Base-by-base conservation (phyloP, 2,329 filamentous ascomycete species). In the Trichoderma koningiopsis region DNA sequence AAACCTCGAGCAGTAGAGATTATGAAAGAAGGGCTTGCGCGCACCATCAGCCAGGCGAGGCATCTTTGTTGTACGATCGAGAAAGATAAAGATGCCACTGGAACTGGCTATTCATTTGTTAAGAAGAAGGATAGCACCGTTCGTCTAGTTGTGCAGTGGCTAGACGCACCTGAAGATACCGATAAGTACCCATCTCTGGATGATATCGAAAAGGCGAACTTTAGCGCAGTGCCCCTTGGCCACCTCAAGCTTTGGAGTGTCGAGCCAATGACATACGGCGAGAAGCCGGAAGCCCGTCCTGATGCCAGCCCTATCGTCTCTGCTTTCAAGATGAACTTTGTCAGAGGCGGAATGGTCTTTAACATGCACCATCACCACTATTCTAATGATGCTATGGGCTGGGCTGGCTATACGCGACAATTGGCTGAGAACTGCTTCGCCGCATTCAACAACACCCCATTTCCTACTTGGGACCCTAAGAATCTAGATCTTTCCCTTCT, bases 371-470 rank as follows among this genome's bases (percentile, higher is more conserved):
- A 47, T 7, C 67, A 68, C 2, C 59, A 68, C 58, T 68, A 63
- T 49, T 43, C 59, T 0, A 57, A 47, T 19, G 67, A 68, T 49
- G 67, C 47, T 8, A 57, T 57, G 52, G 67, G 67, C 13, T 63
- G 47, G 59, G 52, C 47, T 2, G 67, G 67, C 4, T 64, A 63
- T 4, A 57, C 60, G 31, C 59, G 52, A 0, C 67, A 68, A 0
- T 3, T 68, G 49, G 67, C 67, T 2, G 67, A 55, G n/a, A 68
- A 68, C 47, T 68, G 66, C 16, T 63, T 24, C n/a, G 66, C 66
- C 5, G 13, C 14, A 0, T 24, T 61, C 19, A 22, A 63, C n/a
- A 63, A 63, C 33, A 31, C 58, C 2, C 8, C 14, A 11, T 55
- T 43, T n/a, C 57, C 58, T 2, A 11, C 10, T 10, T 68, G 66